Evolutionary conservation across 208 protist species (phyloP).

Genomic region (Trypanosoma congolense): DNA sequence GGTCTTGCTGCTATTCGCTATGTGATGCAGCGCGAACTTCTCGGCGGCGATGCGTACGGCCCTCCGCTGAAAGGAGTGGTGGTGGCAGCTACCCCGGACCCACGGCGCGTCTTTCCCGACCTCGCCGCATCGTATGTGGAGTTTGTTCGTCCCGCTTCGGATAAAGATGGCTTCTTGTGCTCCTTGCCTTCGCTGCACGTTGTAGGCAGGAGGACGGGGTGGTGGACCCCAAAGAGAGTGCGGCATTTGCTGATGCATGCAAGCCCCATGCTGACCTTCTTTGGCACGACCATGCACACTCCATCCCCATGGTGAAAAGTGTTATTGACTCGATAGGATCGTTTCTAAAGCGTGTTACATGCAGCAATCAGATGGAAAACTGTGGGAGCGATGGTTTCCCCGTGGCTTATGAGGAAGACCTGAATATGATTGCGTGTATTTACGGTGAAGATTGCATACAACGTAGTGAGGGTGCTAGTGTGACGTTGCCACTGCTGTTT

Average conservation of each 20-base stretch:
- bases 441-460: conserved; percentile 54
- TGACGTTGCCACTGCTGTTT: conserved; percentile 45
- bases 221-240: conserved; percentile 55
- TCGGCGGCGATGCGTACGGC: conserved; percentile 18
- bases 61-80: conserved; percentile 33
- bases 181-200: conserved; percentile 70
- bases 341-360: conserved; percentile 27
- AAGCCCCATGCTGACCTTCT: conserved; percentile 39
- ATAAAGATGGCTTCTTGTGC: conserved; percentile 25
- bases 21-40: conserved; percentile 34
- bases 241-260: conserved; percentile 51
- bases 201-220: conserved; percentile 65
- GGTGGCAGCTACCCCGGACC: conserved; percentile 64
- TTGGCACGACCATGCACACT: conserved; percentile 80
- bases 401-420: conserved; percentile 45
- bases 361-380: conserved; percentile 8
- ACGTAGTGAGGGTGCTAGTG: conserved; percentile 14
- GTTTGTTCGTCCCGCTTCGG: neutral
- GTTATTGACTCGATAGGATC: conserved; percentile 29
- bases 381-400: conserved; percentile 14
- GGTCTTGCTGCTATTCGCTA: conserved; percentile 61
- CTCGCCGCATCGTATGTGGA: conserved; percentile 5
- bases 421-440: conserved; percentile 74
- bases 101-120: conserved; percentile 38
- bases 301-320: conserved; percentile 57